These are phyloP conservation scores for Colletotrichum euphorbiae DNA, from an alignment of 2,329 filamentous ascomycete species.

Conservation along the genomic window DNA sequence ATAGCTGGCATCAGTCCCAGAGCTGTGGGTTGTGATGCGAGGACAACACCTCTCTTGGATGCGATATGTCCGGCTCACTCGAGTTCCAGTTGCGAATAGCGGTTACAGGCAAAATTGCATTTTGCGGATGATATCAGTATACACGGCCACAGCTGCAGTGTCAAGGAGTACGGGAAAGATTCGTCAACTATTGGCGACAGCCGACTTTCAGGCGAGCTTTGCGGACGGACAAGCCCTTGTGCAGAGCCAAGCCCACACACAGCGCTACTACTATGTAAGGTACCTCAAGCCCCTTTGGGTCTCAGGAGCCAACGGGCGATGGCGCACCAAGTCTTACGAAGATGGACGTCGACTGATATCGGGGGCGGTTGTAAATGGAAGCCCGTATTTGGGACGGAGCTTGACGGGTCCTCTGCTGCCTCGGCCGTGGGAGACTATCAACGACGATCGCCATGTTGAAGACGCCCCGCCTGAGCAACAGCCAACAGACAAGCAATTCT, in stretches of 20 bases:
- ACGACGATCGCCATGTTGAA: constrained; percentile 33
- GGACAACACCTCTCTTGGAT: not conserved
- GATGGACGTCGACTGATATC: constrained; percentile 20
- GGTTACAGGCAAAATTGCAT: not conserved
- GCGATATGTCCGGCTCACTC: not conserved
- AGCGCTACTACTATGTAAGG: not conserved
- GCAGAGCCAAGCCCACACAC: constrained; percentile 27
- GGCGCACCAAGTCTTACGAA: constrained; percentile 6
- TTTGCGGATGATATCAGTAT: not conserved
- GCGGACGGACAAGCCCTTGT: constrained; percentile 26
- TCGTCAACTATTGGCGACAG: constrained; percentile 1
- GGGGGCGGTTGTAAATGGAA: constrained; percentile 17
- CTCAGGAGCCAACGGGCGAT: constrained; percentile 15
- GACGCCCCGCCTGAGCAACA: constrained; percentile 13
- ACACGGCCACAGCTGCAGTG: not conserved
- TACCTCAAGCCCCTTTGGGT: constrained; percentile 19
- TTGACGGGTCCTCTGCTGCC: constrained; percentile 12
- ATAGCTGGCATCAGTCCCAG: constrained; percentile 17
- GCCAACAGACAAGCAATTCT: not conserved
- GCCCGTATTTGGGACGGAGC: constrained; percentile 37
- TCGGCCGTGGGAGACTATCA: constrained; percentile 8
- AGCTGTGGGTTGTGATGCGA: not conserved
- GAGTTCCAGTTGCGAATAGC: not conserved
- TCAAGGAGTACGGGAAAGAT: not conserved
- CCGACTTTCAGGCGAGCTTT: constrained; percentile 32